phyloP scores from a whole-genome alignment of 2,329 filamentous ascomycete species.

The Trichothecium sympodiale region DNA sequence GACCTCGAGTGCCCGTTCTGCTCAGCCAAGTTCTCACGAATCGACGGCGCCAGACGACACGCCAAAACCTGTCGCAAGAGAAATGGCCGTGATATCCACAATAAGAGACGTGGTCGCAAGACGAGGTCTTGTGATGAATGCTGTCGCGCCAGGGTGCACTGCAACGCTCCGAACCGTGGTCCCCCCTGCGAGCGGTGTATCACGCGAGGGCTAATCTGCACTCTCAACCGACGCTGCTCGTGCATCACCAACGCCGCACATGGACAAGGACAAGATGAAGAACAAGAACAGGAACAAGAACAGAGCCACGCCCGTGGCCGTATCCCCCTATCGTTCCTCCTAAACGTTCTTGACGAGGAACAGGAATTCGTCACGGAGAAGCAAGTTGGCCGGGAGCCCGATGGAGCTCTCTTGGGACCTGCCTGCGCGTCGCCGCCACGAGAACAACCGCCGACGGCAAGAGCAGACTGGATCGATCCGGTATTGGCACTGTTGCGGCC shows the following conservation, averaged over 20 bases:
- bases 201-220: background rate
- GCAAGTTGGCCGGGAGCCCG: background rate
- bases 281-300: background rate
- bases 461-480: background rate
- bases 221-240: background rate
- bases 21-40: background rate
- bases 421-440: background rate
- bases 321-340: background rate
- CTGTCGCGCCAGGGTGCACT: constrained; percentile 1
- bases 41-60: constrained; percentile 1
- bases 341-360: background rate
- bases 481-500: background rate
- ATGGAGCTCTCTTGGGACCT: background rate
- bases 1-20: constrained; percentile 1
- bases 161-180: background rate
- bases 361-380: constrained; percentile 2
- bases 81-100: background rate
- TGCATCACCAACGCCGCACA: background rate
- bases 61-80: background rate
- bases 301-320: background rate
- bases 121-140: constrained; percentile 1
- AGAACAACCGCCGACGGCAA: background rate
- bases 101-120: background rate
- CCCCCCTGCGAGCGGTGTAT: constrained; percentile 1
- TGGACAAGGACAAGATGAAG: background rate